Percentiles rank a stretch among this genome's conserved stretches.
Evolutionary conservation across 495 filamentous ascomycete genomes (phyloP).

Genomic region (Lasiosphaeris hirsuta): DNA sequence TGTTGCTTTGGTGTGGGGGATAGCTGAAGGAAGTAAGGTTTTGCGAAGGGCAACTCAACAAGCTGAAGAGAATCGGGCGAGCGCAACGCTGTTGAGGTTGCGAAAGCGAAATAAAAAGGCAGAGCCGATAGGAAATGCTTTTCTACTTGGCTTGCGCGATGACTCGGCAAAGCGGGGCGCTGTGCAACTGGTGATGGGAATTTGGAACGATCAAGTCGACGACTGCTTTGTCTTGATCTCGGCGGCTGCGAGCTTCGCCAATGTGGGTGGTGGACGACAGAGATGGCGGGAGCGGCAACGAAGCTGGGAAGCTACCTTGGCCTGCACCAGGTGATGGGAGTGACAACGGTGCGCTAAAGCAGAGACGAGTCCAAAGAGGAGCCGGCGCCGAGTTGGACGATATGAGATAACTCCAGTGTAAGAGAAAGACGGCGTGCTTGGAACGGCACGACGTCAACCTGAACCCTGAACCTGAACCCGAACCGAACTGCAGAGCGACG

Average conservation of each 20-base stretch:
- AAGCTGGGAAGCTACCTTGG: background rate
- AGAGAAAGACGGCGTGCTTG: conserved; percentile 18
- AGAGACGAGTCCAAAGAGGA: conserved; percentile 7
- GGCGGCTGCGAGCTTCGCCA: background rate
- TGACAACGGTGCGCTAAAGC: background rate
- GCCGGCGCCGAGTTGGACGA: conserved; percentile 2
- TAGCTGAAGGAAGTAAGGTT: background rate
- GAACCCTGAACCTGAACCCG: background rate
- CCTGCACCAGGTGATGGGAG: background rate
- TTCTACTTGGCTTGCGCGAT: background rate
- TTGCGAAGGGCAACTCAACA: conserved; percentile 3
- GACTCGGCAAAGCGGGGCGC: background rate
- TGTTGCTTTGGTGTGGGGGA: background rate
- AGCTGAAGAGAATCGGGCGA: conserved; percentile 2
- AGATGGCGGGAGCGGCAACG: background rate
- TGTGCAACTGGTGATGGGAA: background rate
- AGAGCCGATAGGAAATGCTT: background rate
- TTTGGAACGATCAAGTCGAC: conserved; percentile 4
- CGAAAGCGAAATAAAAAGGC: conserved; percentile 2
- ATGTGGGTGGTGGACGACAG: background rate
- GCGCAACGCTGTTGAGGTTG: conserved; percentile 9
- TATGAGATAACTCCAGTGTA: conserved; percentile 9
- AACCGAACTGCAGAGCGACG: conserved; percentile 13
- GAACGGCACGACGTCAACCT: conserved; percentile 18
- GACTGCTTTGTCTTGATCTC: conserved; percentile 11